phyloP scores from a whole-genome alignment of 2,329 filamentous ascomycete genomes.

The Penicillium sp. region DNA sequence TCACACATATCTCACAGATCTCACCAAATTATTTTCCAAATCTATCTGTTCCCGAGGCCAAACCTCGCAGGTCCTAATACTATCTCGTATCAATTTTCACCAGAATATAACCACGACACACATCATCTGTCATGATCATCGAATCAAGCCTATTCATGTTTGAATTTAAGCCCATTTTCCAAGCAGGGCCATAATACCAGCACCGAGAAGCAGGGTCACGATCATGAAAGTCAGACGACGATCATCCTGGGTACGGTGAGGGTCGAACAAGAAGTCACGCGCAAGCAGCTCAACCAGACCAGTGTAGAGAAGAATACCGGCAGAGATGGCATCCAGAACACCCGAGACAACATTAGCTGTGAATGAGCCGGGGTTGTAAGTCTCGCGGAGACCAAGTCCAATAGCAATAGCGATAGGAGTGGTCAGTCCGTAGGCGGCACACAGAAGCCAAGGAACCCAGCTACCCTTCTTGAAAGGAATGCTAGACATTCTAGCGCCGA shows the following conservation, averaged over 20 bases:
- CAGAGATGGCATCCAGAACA: conserved; percentile 50
- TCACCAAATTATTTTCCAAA: background rate
- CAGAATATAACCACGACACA: background rate
- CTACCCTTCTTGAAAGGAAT: conserved; percentile 52
- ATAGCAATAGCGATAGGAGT: conserved; percentile 53
- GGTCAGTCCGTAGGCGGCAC: conserved; percentile 52
- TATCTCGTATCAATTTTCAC: background rate
- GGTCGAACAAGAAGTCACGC: conserved; percentile 54
- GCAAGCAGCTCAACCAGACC: conserved; percentile 54
- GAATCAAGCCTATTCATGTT: conserved; percentile 25
- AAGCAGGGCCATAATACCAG: conserved; percentile 51
- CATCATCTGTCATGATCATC: too few species aligned
- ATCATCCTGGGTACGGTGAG: conserved; percentile 43
- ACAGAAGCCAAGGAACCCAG: conserved; percentile 54
- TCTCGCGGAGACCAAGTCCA: conserved; percentile 50
- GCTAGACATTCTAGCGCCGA: conserved; percentile 60
- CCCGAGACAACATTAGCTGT: conserved; percentile 49
- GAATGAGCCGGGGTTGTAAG: conserved; percentile 44
- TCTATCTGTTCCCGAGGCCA: background rate
- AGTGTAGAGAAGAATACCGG: conserved; percentile 54
- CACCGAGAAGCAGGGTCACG: conserved; percentile 42
- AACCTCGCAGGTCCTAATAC: too few species aligned
- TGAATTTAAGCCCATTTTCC: conserved; percentile 48
- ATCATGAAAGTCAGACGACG: conserved; percentile 47
- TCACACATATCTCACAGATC: background rate